phyloP scores from a whole-genome alignment of 345 rosid species.

The Clarkia xantiana region DNA sequence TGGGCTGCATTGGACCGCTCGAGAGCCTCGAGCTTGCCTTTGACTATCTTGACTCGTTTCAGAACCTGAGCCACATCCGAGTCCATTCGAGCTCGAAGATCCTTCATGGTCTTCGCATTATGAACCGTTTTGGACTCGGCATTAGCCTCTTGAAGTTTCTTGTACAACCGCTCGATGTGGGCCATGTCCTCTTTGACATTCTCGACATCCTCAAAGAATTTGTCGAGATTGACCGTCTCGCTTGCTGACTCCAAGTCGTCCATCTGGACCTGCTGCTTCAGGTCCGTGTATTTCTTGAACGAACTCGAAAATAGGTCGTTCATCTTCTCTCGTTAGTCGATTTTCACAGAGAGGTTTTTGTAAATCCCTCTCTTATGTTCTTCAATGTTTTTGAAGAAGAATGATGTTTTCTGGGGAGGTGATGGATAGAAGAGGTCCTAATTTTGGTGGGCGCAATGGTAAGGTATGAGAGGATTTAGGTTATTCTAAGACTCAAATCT shows the following conservation, averaged over 20 bases:
- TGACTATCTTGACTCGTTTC: slow-evolving; percentile 45
- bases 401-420: too few species aligned
- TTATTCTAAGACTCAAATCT: too few species aligned
- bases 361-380: too few species aligned
- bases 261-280: slow-evolving; percentile 33
- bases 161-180: slow-evolving; percentile 38
- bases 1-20: slow-evolving; percentile 12
- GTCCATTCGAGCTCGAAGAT: slow-evolving; percentile 51
- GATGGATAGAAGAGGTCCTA: too few species aligned
- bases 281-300: slow-evolving; percentile 63
- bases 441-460: too few species aligned
- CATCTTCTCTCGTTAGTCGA: slow-evolving; percentile 24
- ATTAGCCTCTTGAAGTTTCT: slow-evolving; percentile 52
- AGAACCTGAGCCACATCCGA: slow-evolving; percentile 44
- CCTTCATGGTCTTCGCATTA: slow-evolving; percentile 52
- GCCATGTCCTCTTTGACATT: slow-evolving; percentile 57
- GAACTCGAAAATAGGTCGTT: slow-evolving; percentile 72
- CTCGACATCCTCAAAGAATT: slow-evolving; percentile 72
- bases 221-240: slow-evolving; percentile 51
- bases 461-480: too few species aligned
- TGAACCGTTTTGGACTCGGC: slow-evolving; percentile 58
- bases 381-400: too few species aligned
- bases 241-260: slow-evolving; percentile 60
- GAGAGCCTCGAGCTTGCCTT: slow-evolving; percentile 58
- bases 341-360: too few species aligned